Evolutionary conservation across 768 basidiomycete genomes (phyloP), one percentile per base, ranked within the genome.

Genomic region (Collybiopsis luxurians): DNA sequence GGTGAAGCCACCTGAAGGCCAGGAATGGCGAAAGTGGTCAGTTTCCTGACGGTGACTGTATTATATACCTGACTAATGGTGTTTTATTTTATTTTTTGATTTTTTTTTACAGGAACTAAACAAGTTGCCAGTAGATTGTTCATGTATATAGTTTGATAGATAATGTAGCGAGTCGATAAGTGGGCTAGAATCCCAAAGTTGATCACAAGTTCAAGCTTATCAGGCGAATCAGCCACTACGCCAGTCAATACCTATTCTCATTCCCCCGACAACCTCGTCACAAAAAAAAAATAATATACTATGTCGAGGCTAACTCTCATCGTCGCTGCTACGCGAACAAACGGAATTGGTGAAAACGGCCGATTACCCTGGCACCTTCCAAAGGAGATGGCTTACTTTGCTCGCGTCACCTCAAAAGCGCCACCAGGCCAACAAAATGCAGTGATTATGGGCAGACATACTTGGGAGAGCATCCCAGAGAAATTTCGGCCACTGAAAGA

Each of bases 381-480:
- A 0, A 83, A 81, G 56, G 97, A 99, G 68, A 86, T 98, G 82
- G 85, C 88, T 50, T 97, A 96, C 71, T 99, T 99, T 69, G 86
- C 87, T n/a, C 79, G 81, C 53, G 86, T 88, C 67, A 91, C 91
- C 30, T 82, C 83, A 5, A 73, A 69, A 38, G 81, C 85, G 30
- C 83, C 85, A 5, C 71, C 77, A 36, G 79, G 76, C 5, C 67
- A 65, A 44, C 73, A 68, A 57, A 98, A 98, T 71, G 84, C 82
- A 1, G 87, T 98, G 19, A 75, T 98, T 55, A 98, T 99, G 96
- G 97, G 97, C 12, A 81, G 96, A 55, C 94, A 91, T 66, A 96
- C 95, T 13, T 99, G 97, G 97, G 94, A 98, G 73, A 92, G 92
- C 68, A 98, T 99, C 54, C 96, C 97, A 7, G 61, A 66, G 19